Evolutionary conservation across 176 grass and related monocot genomes (phyloP).

Genomic region (Zea mays): DNA sequence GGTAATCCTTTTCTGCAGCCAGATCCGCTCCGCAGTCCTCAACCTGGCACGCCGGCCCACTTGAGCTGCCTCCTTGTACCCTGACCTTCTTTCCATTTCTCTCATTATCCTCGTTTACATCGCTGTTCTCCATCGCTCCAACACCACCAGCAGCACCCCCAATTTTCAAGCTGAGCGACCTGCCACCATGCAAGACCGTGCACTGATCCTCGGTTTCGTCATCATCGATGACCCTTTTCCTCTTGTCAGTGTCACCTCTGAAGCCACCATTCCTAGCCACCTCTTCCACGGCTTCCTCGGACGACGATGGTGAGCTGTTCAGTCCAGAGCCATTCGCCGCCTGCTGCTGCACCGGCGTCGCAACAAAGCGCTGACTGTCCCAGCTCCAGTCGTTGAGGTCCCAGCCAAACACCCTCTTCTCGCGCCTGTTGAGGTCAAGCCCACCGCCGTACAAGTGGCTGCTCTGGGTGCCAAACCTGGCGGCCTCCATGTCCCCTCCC

Average conservation of each 20-base stretch:
- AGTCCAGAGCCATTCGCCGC: slow-evolving; percentile 22
- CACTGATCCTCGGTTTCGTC: slow-evolving; percentile 31
- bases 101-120: slow-evolving; percentile 46
- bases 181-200: slow-evolving; percentile 1
- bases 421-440: slow-evolving; percentile 56
- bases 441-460: slow-evolving; percentile 53
- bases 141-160: slow-evolving; percentile 13
- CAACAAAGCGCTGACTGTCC: slow-evolving; percentile 76
- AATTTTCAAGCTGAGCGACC: slow-evolving; percentile 56
- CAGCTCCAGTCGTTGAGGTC: slow-evolving; percentile 94
- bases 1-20: slow-evolving; percentile 76
- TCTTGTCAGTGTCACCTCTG: slow-evolving; percentile 67
- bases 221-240: slow-evolving; percentile 58
- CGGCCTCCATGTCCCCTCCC: slow-evolving; percentile 46
- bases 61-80: slow-evolving; percentile 59
- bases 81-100: slow-evolving; percentile 74
- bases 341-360: slow-evolving; percentile 37
- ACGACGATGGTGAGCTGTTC: slow-evolving; percentile 64
- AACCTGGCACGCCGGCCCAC: slow-evolving; percentile 64
- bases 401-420: slow-evolving; percentile 74
- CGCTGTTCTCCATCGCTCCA: slow-evolving; percentile 1
- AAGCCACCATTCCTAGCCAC: slow-evolving; percentile 3
- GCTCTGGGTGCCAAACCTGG: slow-evolving; percentile 65
- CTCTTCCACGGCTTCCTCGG: slow-evolving; percentile 41
- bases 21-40: slow-evolving; percentile 81